Conservation (phyloP, 1,139 yeast species). For the Pichia terricola region DNA sequence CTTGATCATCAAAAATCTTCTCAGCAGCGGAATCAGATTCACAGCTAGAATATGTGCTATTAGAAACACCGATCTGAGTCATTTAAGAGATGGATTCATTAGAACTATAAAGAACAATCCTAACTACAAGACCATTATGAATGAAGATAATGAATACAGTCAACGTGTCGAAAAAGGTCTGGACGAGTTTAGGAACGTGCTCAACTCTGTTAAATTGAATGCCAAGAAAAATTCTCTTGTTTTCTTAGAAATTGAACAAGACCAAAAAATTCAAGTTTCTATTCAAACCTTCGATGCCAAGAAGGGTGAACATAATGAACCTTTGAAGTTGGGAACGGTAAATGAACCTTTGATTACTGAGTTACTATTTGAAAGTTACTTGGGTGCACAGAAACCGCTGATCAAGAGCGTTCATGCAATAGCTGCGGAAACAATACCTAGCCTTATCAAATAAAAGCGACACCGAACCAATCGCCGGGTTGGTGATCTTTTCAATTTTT, state of each 20-base stretch:
- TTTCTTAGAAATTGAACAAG: slow-evolving; percentile 36
- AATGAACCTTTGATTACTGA: slow-evolving; percentile 37
- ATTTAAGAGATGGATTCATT: slow-evolving; percentile 80
- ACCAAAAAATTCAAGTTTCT: slow-evolving; percentile 38
- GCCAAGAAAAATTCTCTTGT: slow-evolving; percentile 58
- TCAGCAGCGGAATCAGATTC: slow-evolving; percentile 54
- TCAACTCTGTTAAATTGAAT: slow-evolving; percentile 42
- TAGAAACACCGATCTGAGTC: slow-evolving; percentile 80
- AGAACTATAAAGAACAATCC: slow-evolving; percentile 62
- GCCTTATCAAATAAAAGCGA: no score
- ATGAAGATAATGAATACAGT: slow-evolving; percentile 20
- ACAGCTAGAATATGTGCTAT: slow-evolving; percentile 75
- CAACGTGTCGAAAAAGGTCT: slow-evolving; percentile 30
- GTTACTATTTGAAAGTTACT: slow-evolving; percentile 49
- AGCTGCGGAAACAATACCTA: no score
- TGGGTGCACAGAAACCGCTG: slow-evolving; percentile 41
- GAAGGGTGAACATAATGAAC: slow-evolving; percentile 7
- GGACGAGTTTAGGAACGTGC: slow-evolving; percentile 43
- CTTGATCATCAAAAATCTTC: slow-evolving; percentile 42
- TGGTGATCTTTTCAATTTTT: no score
- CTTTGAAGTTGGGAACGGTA: neutral
- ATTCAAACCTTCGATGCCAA: slow-evolving; percentile 27
- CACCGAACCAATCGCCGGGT: no score
- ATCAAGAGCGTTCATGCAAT: slow-evolving; percentile 23
- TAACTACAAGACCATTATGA: slow-evolving; percentile 28